Base-by-base conservation (phyloP, 495 filamentous ascomycete genomes). In the Entonaema liquescens region DNA sequence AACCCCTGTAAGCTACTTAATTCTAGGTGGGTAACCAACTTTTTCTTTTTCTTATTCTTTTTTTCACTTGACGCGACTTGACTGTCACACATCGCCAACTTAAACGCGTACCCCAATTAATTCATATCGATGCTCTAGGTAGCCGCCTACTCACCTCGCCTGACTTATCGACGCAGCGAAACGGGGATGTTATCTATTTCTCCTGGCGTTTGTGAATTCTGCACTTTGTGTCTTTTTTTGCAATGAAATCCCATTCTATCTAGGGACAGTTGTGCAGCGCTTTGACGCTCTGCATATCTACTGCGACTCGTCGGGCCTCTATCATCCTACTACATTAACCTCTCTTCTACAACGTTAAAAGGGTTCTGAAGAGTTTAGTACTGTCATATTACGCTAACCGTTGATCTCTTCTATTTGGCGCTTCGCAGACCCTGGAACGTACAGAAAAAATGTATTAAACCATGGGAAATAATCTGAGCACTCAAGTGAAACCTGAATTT, bases 391-490 rank as follows among this genome's bases (percentile, higher is more conserved):
- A 13, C 12, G 2, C 9, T 25, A 28, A 29, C 12, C 5, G 29
- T 53, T 53, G 7, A 29, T 29, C 9, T 53, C 11, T 21, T 53
- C 15, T 11, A 53, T 15, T 29, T 9, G 4, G 25, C 5, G n/a
- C 19, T 7, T 33, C 13, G 49, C 21, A 19, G 36, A 23, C 26
- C 19, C 54, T 57, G 26, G 28, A 23, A 31, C 26, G 11, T 42
- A 28, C 2, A 12, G 5, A 58, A 33, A 31, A 21, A 33, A 62
- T 68, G 65, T 9, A 29, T 29, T 68, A 62, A 31, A 53, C 1
- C 29, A 71, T 71, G 68, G 68, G 68, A 33, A 65, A 71, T 29
- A 44, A 62, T 52, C 38, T 6, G 49, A 71, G 68, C 33, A 66
- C 12, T 15, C 44, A 59, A 49, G 59, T 50, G 26, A 72, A 68